Evolutionary conservation across 1,139 yeast genomes (phyloP), one percentile per base, ranked within the genome.

Genomic region (Sugiyamaella sp.): DNA sequence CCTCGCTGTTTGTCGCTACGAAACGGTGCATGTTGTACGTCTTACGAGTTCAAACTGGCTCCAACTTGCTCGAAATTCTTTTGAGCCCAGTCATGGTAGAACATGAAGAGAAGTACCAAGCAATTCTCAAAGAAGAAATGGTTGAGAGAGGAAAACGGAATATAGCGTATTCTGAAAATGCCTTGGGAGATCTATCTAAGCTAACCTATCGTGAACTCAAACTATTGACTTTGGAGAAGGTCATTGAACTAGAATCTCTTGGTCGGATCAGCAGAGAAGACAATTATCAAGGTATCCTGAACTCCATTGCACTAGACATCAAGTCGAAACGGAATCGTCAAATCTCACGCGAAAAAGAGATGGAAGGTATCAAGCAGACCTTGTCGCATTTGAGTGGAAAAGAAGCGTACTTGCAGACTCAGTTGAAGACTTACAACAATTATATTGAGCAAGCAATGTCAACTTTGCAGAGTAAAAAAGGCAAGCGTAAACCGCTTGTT

Each of bases 241-340:
- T 93, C 2, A 74, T 90, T 52, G 89, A 89, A 62, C 74, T 93
- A 51, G 98, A 91, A 66, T 69, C 79, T 1, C 73, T 81, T 67
- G 93, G 91, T 1, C 73, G 78, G 48, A 78, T 90, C 10, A 74
- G 86, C 2, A 78, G 96, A 55, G 74, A 77, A 19, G 82, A 89
- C 66, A 83, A 87, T 29, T 89, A 85, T 68, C 99, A 93, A 67
- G 84, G 80, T 21, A 69, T 93, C 22, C 72, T 93, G 56, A 90
- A 90, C 66, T 89, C 87, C 58, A 86, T 93, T 57, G 96, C 96
- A 0, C 73, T 80, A 51, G 97, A 95, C 61, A 89, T 93, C 62
- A 84, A 85, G 64, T 82, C 89, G 39, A 90, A 90, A 64, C 84
- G 85, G 60, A 80, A 82, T 53, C 86, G 87, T 58, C 78, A 96